phyloP scores from a whole-genome alignment of 2,329 filamentous ascomycete genomes.

The Botrytis sinoallii region DNA sequence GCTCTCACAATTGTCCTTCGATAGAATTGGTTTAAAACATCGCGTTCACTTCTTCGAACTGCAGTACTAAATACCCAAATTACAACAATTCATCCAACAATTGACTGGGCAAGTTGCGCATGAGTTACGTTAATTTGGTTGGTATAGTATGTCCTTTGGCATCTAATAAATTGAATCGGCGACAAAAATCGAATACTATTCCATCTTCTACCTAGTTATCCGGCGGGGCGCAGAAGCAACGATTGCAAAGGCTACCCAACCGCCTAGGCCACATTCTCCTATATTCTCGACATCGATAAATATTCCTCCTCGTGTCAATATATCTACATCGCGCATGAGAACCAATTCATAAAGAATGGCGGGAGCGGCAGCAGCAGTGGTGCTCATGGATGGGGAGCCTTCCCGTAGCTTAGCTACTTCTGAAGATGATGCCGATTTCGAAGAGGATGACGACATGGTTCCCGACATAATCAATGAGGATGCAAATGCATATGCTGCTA shows the following conservation, averaged over 20 bases:
- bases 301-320: neutral
- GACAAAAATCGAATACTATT: neutral
- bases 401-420: slow-evolving; percentile 37
- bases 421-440: slow-evolving; percentile 39
- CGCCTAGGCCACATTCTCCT: neutral
- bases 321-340: slow-evolving; percentile 15
- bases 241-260: neutral
- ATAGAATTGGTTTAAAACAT: slow-evolving; percentile 27
- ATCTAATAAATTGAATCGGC: neutral
- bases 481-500: slow-evolving; percentile 37
- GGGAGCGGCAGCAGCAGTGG: slow-evolving; percentile 20
- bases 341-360: slow-evolving; percentile 16
- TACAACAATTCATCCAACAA: slow-evolving; percentile 20
- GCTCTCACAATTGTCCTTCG: slow-evolving; percentile 26
- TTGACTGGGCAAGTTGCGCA: slow-evolving; percentile 18
- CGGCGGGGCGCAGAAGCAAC: slow-evolving; percentile 6
- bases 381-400: slow-evolving; percentile 36
- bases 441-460: slow-evolving; percentile 37
- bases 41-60: slow-evolving; percentile 27
- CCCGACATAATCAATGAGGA: slow-evolving; percentile 32
- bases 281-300: neutral
- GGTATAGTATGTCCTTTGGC: neutral
- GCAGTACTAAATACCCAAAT: slow-evolving; percentile 13
- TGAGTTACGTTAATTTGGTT: neutral
- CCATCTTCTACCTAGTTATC: neutral